A percentile compares a stretch with the other conserved stretches of the same genome.
Evolutionary conservation across 2,329 filamentous ascomycete genomes (phyloP).

Genomic region (Colletotrichum acutatum): DNA sequence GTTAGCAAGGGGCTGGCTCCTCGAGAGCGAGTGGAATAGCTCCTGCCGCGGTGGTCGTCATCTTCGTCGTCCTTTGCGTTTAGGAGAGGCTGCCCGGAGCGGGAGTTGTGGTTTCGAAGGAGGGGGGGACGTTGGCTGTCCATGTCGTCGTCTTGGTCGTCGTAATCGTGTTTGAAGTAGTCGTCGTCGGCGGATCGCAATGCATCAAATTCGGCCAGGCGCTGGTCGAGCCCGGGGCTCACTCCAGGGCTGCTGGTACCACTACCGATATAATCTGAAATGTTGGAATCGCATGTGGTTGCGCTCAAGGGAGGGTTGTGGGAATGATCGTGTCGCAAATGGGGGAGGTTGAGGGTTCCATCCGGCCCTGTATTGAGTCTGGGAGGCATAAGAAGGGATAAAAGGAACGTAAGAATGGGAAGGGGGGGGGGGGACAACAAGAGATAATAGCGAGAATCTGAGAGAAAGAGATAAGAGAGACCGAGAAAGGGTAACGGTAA

Average conservation of each 20-base stretch:
- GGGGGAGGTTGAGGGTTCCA: conserved; percentile 32
- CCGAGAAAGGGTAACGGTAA: neutral
- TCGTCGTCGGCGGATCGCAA: conserved; percentile 36
- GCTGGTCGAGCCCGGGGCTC: conserved; percentile 28
- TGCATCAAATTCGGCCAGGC: conserved; percentile 35
- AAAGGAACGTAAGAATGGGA: conserved; percentile 15
- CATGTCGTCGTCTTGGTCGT: conserved; percentile 52
- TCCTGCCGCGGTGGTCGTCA: conserved; percentile 36
- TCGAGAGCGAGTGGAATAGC: conserved; percentile 31
- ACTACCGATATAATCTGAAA: conserved; percentile 34
- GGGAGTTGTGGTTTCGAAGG: conserved; percentile 58
- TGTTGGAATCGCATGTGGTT: conserved; percentile 36
- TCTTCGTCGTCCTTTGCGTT: conserved; percentile 47
- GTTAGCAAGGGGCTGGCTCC: conserved; percentile 34
- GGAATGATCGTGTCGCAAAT: conserved; percentile 10
- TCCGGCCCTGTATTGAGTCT: conserved; percentile 32
- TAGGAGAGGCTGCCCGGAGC: conserved; percentile 55
- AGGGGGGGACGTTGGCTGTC: conserved; percentile 56
- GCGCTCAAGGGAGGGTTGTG: conserved; percentile 25
- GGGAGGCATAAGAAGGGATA: conserved; percentile 34
- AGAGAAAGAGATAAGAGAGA: neutral
- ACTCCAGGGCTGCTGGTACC: conserved; percentile 28
- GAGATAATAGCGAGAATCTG: conserved; percentile 4
- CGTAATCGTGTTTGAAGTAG: conserved; percentile 43
- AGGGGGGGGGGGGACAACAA: neutral